These are phyloP conservation scores for Barnettozyma pratensis DNA, from an alignment of 805 yeast genomes.

Conservation along the genomic window DNA sequence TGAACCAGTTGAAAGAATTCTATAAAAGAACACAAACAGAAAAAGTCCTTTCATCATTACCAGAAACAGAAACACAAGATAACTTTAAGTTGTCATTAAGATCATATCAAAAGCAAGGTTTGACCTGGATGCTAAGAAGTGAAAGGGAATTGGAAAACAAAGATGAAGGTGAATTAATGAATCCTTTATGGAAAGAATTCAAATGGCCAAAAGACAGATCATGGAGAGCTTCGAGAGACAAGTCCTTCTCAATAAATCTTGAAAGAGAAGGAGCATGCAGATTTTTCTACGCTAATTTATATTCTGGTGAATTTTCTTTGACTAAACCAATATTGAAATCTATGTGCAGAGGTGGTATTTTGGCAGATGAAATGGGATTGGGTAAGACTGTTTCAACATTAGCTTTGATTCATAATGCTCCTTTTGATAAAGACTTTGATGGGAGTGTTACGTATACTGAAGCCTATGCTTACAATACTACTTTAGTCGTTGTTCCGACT, in stretches of 20 bases:
- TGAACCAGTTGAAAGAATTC: slow-evolving; percentile 72
- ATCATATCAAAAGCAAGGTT: slow-evolving; percentile 77
- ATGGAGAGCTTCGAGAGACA: slow-evolving; percentile 29
- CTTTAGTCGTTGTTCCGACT: slow-evolving; percentile 85
- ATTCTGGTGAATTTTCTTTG: slow-evolving; percentile 72
- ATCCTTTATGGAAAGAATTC: slow-evolving; percentile 82
- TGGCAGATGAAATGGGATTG: slow-evolving; percentile 96
- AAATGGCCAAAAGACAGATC: slow-evolving; percentile 62
- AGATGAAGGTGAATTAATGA: slow-evolving; percentile 50
- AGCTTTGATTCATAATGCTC: slow-evolving; percentile 63
- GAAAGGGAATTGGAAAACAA: slow-evolving; percentile 51
- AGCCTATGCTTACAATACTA: slow-evolving; percentile 60
- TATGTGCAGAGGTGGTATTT: slow-evolving; percentile 71
- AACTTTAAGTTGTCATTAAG: slow-evolving; percentile 56
- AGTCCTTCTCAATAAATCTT: slow-evolving; percentile 7
- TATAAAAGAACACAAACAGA: slow-evolving; percentile 68
- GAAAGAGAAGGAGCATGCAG: slow-evolving; percentile 8
- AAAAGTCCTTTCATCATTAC: slow-evolving; percentile 49
- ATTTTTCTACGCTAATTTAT: slow-evolving; percentile 69
- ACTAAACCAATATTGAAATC: slow-evolving; percentile 61
- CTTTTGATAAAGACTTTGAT: slow-evolving; percentile 37
- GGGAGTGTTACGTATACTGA: not conserved
- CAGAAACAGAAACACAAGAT: slow-evolving; percentile 49
- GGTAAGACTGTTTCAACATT: slow-evolving; percentile 89
- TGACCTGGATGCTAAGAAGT: slow-evolving; percentile 84